Conservation (phyloP, 2,329 filamentous ascomycete genomes). For the Aphanocladium album region DNA sequence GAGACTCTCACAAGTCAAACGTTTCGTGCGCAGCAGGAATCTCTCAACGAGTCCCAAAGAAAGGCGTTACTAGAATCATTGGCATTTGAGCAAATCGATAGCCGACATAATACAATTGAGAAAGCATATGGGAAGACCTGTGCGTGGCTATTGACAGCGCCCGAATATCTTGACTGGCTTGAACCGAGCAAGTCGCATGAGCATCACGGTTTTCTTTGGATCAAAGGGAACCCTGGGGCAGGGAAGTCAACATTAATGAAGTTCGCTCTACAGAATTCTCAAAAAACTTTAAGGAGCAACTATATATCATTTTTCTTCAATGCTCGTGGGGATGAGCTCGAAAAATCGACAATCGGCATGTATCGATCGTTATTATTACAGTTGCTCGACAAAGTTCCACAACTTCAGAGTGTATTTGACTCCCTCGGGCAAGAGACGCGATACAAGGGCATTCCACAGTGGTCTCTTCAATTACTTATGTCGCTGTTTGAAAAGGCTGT, state of each 20-base stretch:
- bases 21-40: background rate
- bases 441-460: background rate
- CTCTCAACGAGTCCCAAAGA: background rate
- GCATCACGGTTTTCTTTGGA: constrained; percentile 24
- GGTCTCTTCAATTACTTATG: background rate
- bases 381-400: constrained; percentile 29
- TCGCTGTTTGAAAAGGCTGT: background rate
- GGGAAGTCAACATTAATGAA: constrained; percentile 45
- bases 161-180: constrained; percentile 6
- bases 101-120: background rate
- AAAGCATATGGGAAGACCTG: background rate
- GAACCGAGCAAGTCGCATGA: background rate
- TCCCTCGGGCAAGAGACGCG: background rate
- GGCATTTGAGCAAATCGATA: background rate
- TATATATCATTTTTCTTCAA: constrained; percentile 46
- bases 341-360: constrained; percentile 41
- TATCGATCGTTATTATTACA: constrained; percentile 45
- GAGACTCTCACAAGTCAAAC: background rate
- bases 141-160: background rate
- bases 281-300: constrained; percentile 13
- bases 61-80: background rate
- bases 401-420: constrained; percentile 7
- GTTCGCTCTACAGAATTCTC: constrained; percentile 25
- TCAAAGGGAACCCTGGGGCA: constrained; percentile 39
- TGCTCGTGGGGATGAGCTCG: constrained; percentile 35